Conservation (phyloP, 1,284 basidiomycete genomes). For the Heterobasidion annosum region DNA sequence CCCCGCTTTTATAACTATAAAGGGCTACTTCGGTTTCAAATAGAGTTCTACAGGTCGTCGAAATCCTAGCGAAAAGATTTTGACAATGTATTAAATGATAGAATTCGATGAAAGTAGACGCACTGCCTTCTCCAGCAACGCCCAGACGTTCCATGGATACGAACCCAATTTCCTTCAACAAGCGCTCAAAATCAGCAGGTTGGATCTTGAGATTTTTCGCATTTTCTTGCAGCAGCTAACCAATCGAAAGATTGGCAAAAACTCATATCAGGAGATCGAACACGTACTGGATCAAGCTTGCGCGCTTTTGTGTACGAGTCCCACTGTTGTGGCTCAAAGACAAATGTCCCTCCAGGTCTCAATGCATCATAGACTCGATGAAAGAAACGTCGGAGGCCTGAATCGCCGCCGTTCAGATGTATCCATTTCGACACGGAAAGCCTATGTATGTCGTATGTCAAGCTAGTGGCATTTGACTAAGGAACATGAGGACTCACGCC, state of each 20-base stretch:
- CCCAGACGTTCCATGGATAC: constrained; percentile 38
- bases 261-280: neutral
- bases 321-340: constrained; percentile 77
- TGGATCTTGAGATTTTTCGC: constrained; percentile 43
- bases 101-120: constrained; percentile 10
- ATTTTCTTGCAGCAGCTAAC: constrained; percentile 47
- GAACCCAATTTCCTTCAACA: constrained; percentile 59
- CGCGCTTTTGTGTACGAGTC: constrained; percentile 69
- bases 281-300: constrained; percentile 49
- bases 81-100: neutral
- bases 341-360: constrained; percentile 46
- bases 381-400: constrained; percentile 58
- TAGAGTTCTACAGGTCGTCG: constrained; percentile 40
- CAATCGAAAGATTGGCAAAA: neutral
- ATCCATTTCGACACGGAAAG: constrained; percentile 85
- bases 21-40: constrained; percentile 15
- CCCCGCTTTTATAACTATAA: too few relatives aligned
- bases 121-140: constrained; percentile 48
- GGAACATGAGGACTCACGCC: constrained; percentile 39
- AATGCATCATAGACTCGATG: constrained; percentile 47
- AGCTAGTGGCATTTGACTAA: neutral
- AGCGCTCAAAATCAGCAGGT: constrained; percentile 48
- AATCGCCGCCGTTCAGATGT: constrained; percentile 69
- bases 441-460: constrained; percentile 24
- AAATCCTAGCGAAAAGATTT: constrained; percentile 27